phyloP scores from a whole-genome alignment of 139 green algal species.

The Chloropicon primus region DNA sequence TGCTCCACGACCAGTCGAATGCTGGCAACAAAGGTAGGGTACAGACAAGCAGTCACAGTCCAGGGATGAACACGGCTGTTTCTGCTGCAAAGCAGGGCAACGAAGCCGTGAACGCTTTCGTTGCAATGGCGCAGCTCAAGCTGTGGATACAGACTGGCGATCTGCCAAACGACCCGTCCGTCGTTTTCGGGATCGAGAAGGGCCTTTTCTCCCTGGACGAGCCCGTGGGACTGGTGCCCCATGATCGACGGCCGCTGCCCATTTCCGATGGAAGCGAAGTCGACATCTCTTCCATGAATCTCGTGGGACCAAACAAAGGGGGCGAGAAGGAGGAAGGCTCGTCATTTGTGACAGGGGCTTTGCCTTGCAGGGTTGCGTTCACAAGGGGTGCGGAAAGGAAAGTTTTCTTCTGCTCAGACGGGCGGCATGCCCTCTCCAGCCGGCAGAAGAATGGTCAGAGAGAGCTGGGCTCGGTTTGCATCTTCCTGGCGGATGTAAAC shows the following conservation, averaged over 20 bases:
- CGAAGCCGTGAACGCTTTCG: constrained; percentile 15
- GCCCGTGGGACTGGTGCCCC: not conserved
- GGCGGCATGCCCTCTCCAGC: not conserved
- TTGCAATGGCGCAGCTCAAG: constrained; percentile 16
- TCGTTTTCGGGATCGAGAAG: not conserved
- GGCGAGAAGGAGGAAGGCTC: not conserved
- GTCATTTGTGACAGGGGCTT: not conserved
- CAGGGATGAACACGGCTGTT: not conserved
- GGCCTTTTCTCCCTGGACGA: not conserved
- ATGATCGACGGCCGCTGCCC: not conserved
- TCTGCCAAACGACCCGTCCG: constrained; percentile 7
- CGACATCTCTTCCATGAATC: not conserved
- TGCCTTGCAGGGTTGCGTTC: constrained; percentile 1
- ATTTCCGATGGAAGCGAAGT: not conserved
- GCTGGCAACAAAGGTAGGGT: no score
- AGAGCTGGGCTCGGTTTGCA: not conserved
- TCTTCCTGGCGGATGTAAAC: not conserved
- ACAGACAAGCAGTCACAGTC: no score
- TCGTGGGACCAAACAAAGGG: not conserved
- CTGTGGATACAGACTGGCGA: constrained; percentile 2
- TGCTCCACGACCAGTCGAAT: not conserved
- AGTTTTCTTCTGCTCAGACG: not conserved
- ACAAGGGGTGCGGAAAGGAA: not conserved
- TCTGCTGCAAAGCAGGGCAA: not conserved
- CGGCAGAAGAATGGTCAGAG: not conserved